Percentiles rank a stretch among this genome's conserved stretches.
Evolutionary conservation across 1,284 basidiomycete species (phyloP).

Genomic region (Vanrija sp.): DNA sequence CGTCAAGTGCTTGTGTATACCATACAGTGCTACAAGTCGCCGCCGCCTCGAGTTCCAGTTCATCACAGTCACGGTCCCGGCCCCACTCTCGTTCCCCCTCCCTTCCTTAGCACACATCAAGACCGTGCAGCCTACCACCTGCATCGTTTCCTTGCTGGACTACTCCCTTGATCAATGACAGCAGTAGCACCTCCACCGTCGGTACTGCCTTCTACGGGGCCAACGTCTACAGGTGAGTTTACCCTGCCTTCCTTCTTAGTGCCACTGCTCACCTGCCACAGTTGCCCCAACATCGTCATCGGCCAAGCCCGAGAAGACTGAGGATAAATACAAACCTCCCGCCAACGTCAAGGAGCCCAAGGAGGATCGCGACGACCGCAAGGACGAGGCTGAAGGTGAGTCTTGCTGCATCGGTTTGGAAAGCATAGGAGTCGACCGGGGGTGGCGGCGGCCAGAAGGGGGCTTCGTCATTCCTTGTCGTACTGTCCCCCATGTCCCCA

Average conservation of each 20-base stretch:
- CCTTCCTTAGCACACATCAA: no score
- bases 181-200: slow-evolving; percentile 20
- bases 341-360: not conserved
- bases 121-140: not conserved
- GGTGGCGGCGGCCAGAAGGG: not conserved
- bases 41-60: no score
- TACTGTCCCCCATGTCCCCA: not conserved
- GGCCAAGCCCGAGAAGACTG: slow-evolving; percentile 3
- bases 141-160: not conserved
- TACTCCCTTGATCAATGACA: slow-evolving; percentile 14
- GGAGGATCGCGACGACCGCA: not conserved
- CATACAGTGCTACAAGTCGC: no score
- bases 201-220: slow-evolving; percentile 7
- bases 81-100: no score
- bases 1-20: no score
- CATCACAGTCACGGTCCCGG: no score
- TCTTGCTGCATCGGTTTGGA: no score
- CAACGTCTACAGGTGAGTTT: slow-evolving; percentile 9
- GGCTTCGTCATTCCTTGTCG: not conserved
- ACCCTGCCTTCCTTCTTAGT: not conserved
- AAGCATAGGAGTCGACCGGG: slow-evolving; percentile 1
- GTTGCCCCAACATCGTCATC: slow-evolving; percentile 1
- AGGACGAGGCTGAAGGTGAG: slow-evolving; percentile 2
- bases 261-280: not conserved
- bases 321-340: slow-evolving; percentile 1